These are phyloP conservation scores for Sphenostylis stenocarpa DNA, from an alignment of 306 rosid genomes.

Conservation along the genomic window DNA sequence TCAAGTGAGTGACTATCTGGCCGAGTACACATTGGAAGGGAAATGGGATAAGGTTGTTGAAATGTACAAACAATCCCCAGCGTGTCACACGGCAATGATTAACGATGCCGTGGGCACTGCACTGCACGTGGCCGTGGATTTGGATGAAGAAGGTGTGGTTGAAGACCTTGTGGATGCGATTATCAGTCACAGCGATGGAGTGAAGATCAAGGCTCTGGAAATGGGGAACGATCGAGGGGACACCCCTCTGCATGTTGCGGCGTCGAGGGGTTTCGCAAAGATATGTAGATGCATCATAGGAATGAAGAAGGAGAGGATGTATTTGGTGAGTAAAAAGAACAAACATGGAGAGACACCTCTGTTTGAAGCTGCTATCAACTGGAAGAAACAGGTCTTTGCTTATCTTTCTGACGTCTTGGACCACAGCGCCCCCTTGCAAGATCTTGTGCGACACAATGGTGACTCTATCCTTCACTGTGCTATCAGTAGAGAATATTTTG, in stretches of 20 bases:
- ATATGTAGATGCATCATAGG: conserved; percentile 21
- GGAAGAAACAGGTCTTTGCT: conserved; percentile 13
- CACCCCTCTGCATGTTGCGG: conserved; percentile 32
- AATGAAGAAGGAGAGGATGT: neutral
- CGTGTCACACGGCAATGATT: neutral
- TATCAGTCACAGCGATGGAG: neutral
- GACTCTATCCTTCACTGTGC: conserved; percentile 36
- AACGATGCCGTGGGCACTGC: neutral
- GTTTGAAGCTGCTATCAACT: conserved; percentile 30
- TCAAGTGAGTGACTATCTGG: neutral
- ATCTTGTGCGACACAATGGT: conserved; percentile 22
- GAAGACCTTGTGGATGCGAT: neutral
- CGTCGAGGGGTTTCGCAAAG: conserved; percentile 6
- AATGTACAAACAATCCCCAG: neutral
- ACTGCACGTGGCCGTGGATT: conserved; percentile 16
- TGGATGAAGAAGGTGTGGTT: neutral
- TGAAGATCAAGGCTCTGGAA: neutral
- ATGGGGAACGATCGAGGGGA: neutral
- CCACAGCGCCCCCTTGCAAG: neutral
- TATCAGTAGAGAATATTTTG: conserved; percentile 27
- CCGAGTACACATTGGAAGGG: conserved; percentile 21
- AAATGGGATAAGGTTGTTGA: conserved; percentile 9
- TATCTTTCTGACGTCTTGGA: neutral
- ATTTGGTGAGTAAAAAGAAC: neutral
- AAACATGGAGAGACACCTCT: conserved; percentile 24